Evolutionary conservation across 352 stramenopile genomes (phyloP).

Genomic region (Phytophthora parvispora): DNA sequence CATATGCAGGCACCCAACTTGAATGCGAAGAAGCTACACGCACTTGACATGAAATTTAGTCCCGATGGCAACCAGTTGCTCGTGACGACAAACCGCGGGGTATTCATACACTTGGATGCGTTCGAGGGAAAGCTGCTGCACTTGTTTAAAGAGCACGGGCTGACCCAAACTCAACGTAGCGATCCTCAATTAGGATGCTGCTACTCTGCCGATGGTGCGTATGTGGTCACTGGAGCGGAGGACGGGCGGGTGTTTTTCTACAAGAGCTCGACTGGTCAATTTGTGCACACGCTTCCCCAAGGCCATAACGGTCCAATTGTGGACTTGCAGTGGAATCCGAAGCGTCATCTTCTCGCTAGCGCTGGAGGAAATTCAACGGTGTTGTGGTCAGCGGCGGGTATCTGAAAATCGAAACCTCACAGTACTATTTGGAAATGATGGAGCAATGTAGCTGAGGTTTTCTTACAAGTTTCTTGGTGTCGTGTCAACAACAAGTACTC

Average conservation of each 20-base stretch:
- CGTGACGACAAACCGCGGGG: constrained; percentile 82
- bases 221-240: constrained; percentile 75
- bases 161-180: constrained; percentile 33
- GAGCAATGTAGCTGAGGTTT: not conserved
- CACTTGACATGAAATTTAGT: constrained; percentile 87
- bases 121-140: constrained; percentile 88
- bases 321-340: constrained; percentile 87
- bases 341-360: constrained; percentile 82
- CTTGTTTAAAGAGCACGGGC: constrained; percentile 69
- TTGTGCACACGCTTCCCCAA: constrained; percentile 60
- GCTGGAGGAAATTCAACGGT: constrained; percentile 80
- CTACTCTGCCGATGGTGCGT: constrained; percentile 84
- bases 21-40: constrained; percentile 72
- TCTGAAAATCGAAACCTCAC: constrained; percentile 19
- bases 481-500: too few relatives aligned
- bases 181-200: constrained; percentile 64
- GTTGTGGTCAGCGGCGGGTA: constrained; percentile 65
- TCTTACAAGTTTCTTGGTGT: not conserved
- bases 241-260: constrained; percentile 86
- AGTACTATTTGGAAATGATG: not conserved
- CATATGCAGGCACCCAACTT: constrained; percentile 60
- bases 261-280: constrained; percentile 62
- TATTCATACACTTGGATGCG: constrained; percentile 87
- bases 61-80: constrained; percentile 88
- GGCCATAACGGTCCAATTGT: constrained; percentile 74